These are phyloP conservation scores for Citrus australasica DNA, from an alignment of 345 rosid genomes.

Conservation along the genomic window DNA sequence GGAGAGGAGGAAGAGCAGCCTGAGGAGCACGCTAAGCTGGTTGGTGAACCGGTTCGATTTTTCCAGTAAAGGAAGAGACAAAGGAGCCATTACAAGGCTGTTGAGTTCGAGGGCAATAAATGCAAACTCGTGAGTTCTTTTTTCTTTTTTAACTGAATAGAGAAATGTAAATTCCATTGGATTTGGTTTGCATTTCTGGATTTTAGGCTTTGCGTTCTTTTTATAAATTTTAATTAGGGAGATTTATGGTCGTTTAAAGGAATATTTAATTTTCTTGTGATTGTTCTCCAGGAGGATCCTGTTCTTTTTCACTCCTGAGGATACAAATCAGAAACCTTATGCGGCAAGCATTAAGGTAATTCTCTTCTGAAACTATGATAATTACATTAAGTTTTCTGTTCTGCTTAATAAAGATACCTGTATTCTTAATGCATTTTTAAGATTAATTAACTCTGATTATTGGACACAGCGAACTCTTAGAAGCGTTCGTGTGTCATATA, in stretches of 20 bases:
- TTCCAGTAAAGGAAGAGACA: conserved; percentile 72
- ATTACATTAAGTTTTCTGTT: neutral
- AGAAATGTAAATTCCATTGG: neutral
- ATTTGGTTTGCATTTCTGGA: neutral
- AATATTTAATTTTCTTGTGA: neutral
- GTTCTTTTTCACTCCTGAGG: conserved; percentile 86
- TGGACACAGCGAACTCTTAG: too few relatives aligned
- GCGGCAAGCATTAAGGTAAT: conserved; percentile 95
- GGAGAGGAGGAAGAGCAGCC: conserved; percentile 56
- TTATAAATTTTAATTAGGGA: neutral
- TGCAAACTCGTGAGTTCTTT: conserved; percentile 66
- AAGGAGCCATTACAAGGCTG: conserved; percentile 53
- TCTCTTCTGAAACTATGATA: neutral
- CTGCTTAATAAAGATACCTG: neutral
- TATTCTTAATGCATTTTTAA: too few relatives aligned
- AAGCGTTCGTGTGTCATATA: too few relatives aligned
- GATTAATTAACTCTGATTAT: too few relatives aligned
- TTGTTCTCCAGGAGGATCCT: conserved; percentile 80
- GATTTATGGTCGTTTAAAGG: neutral
- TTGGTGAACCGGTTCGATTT: conserved; percentile 54
- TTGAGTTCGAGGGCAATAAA: conserved; percentile 69
- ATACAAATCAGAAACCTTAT: conserved; percentile 76
- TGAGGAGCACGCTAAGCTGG: conserved; percentile 74
- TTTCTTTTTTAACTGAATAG: neutral
- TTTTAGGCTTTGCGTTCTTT: conserved; percentile 1